These are phyloP conservation scores for Rhodotorula babjevae DNA, from an alignment of 768 basidiomycete genomes.

Conservation along the genomic window DNA sequence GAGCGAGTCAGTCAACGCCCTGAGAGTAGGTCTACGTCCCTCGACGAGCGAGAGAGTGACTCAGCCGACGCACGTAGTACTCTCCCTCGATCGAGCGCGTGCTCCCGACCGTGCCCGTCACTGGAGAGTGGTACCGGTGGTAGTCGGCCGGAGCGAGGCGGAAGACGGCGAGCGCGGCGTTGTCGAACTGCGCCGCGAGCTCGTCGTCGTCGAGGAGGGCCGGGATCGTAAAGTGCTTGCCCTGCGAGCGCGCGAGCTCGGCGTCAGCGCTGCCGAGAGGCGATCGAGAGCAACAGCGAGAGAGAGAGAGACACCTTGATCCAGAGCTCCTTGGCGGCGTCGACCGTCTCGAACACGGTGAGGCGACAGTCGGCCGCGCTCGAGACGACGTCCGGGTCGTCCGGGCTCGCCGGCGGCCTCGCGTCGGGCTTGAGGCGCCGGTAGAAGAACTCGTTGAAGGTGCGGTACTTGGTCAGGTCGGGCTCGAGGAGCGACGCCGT, in stretches of 20 bases:
- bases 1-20: not conserved
- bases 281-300: not conserved
- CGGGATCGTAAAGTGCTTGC: constrained; percentile 62
- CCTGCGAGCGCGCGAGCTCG: constrained; percentile 53
- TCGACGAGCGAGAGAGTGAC: too few relatives aligned
- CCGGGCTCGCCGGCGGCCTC: constrained; percentile 58
- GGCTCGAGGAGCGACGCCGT: constrained; percentile 61
- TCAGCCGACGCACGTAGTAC: constrained; percentile 55
- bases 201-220: constrained; percentile 55
- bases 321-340: constrained; percentile 66
- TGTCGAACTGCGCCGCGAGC: constrained; percentile 46
- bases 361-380: constrained; percentile 70
- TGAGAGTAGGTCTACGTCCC: not conserved
- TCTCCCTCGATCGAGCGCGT: constrained; percentile 81
- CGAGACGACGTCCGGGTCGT: constrained; percentile 55
- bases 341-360: constrained; percentile 60
- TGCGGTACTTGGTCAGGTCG: constrained; percentile 59
- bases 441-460: constrained; percentile 73
- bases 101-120: constrained; percentile 71
- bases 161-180: constrained; percentile 59
- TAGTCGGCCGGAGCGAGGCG: constrained; percentile 81
- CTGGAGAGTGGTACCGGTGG: constrained; percentile 74
- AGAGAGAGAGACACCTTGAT: constrained; percentile 23
- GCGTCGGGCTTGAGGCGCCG: constrained; percentile 57
- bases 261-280: not conserved